Conservation (phyloP, 495 filamentous ascomycete genomes). For the Penicillium alfredii region DNA sequence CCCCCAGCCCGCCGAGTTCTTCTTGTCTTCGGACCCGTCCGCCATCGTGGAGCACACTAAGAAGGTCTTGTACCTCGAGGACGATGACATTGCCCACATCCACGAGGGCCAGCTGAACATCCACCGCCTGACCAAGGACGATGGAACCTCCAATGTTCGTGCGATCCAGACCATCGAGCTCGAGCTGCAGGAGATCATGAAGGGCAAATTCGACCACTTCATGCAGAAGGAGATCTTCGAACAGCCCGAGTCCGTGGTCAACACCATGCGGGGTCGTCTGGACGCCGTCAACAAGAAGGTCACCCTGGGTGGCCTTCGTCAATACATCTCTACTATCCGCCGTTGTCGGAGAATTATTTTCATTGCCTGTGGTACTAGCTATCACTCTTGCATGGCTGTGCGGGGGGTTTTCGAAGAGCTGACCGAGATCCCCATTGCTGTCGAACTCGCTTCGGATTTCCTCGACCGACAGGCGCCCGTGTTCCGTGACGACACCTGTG, state of each 20-base stretch:
- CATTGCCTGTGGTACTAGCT: conserved; percentile 96
- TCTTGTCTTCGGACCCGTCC: conserved; percentile 94
- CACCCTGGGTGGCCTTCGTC: conserved; percentile 88
- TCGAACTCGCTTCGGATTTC: conserved; percentile 97
- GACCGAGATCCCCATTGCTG: conserved; percentile 94
- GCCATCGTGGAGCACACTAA: conserved; percentile 99
- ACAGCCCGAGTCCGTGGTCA: conserved; percentile 97
- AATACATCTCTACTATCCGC: conserved; percentile 93
- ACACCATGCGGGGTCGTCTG: conserved; percentile 98
- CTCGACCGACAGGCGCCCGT: conserved; percentile 96
- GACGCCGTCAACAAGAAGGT: conserved; percentile 89
- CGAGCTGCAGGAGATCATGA: conserved; percentile 99
- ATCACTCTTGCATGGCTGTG: conserved; percentile 98
- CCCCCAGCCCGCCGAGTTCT: conserved; percentile 98
- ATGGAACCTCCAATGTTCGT: conserved; percentile 93
- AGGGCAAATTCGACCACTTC: conserved; percentile 99
- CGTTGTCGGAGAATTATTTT: conserved; percentile 96
- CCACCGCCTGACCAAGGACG: conserved; percentile 92
- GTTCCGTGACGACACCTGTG: conserved; percentile 98
- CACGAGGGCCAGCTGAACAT: conserved; percentile 99
- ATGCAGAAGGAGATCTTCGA: conserved; percentile 99
- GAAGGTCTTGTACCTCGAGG: conserved; percentile 98
- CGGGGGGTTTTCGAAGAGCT: conserved; percentile 97
- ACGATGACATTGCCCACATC: conserved; percentile 98
- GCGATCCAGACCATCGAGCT: conserved; percentile 97